Evolutionary conservation across 2,329 filamentous ascomycete species (phyloP).

Genomic region (Simplicillium aogashimaense): DNA sequence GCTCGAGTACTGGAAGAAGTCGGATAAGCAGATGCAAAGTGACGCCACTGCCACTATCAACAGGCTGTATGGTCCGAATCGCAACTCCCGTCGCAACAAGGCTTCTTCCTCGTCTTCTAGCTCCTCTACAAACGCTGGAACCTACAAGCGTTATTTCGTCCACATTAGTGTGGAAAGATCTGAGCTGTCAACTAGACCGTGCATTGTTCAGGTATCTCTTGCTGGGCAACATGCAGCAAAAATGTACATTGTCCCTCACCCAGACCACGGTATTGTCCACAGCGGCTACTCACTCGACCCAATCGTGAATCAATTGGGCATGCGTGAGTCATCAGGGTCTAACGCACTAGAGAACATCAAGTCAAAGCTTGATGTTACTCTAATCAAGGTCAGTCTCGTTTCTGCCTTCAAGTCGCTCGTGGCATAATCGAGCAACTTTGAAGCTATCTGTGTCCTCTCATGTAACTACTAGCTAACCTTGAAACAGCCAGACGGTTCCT

Average conservation of each 20-base stretch:
- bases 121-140: background rate
- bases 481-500: background rate
- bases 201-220: background rate
- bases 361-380: background rate
- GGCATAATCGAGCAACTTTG: too few species aligned
- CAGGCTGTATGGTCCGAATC: conserved; percentile 6
- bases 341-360: background rate
- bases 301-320: background rate
- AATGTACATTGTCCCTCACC: background rate
- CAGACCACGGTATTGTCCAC: background rate
- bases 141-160: background rate
- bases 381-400: background rate
- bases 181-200: background rate
- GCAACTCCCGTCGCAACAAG: background rate
- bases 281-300: background rate
- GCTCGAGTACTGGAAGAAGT: conserved; percentile 8
- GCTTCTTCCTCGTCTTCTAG: background rate
- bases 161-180: background rate
- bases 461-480: too few species aligned
- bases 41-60: conserved; percentile 9
- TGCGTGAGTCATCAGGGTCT: background rate
- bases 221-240: background rate
- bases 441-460: too few species aligned
- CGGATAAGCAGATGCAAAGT: conserved; percentile 2
- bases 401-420: too few species aligned